Base-by-base conservation (phyloP, 202 grass and related monocot species). In the Zoysia matrella region DNA sequence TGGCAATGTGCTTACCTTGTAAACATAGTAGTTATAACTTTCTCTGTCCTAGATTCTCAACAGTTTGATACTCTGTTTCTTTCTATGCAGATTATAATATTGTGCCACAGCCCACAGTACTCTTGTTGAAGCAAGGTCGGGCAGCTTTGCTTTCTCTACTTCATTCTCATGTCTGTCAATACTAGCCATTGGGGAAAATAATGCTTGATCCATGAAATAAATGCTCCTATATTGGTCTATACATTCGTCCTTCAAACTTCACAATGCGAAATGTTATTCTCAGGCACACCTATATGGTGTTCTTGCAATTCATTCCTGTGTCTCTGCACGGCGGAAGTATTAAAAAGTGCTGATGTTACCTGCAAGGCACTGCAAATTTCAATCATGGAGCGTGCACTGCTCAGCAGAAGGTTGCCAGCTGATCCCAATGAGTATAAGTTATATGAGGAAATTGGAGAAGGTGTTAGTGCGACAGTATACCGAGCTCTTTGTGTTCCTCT, bases 361-460 rank as follows among this genome's bases (percentile, higher is more conserved):
- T 81, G 77, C 90, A 78, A 77, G 90, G 80, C 80, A 70, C 47
- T 93, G 41, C 92, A 81, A 93, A 72, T 89, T 88, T 87, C 51
- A 74, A 80, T 47, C 67, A 90, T 95, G 93, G 91, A 86, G 69
- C 83, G 81, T 87, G 87, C 77, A 83, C 49, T 6, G 52, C 74
- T 70, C 77, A 76, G 45, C 5, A 90, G 78, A 71, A 88, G 83
- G 79, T 93, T 92, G 83, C 89, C 96, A 65, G 68, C 77, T 46
- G 85, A 92, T 75, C 71, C 90, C 68, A 85, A 95, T 77, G 90
- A 98, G 77, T 98, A 98, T 67, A 93, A 98, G 57, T 84, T 98
- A 65, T 93, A 81, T 83, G 96, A 98, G 71, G 96, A 95, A 91
- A 80, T 98, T 75, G 95, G 95, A 81, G 95, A 93, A 81, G 95